Evolutionary conservation across 2,329 filamentous ascomycete species (phyloP), one percentile per base, ranked within the genome.

Genomic region (Arthrocladium fulminans): DNA sequence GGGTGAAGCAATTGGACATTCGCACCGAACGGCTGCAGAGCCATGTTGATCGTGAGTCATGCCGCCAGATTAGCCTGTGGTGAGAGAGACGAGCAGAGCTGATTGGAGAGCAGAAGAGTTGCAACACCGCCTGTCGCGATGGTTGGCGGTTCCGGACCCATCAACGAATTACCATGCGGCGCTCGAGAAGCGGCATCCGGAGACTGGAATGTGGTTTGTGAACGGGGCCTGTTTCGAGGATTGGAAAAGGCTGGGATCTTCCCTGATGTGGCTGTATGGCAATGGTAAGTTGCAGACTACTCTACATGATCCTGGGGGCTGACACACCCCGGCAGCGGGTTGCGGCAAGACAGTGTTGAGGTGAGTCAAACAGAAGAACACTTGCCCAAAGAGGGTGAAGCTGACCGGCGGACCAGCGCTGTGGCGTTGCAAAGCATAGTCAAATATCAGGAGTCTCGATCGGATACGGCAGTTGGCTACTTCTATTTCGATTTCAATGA

Each of bases 401-500:
- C 46, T 51, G 20, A 45, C n/a, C 24, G 20, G 37, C 27, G 7
- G n/a, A 17, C 10, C 41, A 53, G 49, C 35, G 30, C 49, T n/a
- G 47, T 46, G 15, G 35, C 50, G n/a, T 40, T 49, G 35, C 35
- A 38, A 19, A 10, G 8, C 8, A 38, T 38, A 10, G 9, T 38
- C 10, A 8, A 38, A 8, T 8, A 10, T 10, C 8, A 8, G 8
- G 19, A 8, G 9, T 8, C 19, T 37, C 35, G 30, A 17, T 35
- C 49, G 15, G 32, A 24, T 20, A 37, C 37, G 3, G 13, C 25
- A 20, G 34, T 57, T 13, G 46, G 47, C 32, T 51, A 55, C 38
- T 57, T 57, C 40, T 57, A 51, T 29, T 57, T 57, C 43, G 55
- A 57, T 34, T 57, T 56, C 50, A 52, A 45, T 15, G 52, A 54